Base-by-base conservation (phyloP, 1,284 basidiomycete species). In the Neotropicomus parvogracilis region DNA sequence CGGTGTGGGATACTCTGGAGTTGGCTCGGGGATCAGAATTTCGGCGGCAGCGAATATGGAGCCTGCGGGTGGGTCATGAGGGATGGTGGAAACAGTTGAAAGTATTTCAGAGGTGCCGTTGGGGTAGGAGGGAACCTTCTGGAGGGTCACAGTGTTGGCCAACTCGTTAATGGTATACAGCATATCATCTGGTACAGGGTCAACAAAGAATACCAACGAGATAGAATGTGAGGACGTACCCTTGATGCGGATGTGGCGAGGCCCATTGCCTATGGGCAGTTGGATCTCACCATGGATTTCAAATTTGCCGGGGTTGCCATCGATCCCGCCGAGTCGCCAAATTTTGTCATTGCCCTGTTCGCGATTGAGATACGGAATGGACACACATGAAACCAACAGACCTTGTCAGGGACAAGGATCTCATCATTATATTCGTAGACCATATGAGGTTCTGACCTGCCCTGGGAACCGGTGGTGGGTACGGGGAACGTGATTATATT, bases 181-280 rank as follows among this genome's bases (percentile, higher is more conserved):
- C n/a, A n/a, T n/a, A n/a, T n/a, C 64, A 36, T 79, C 83, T 84
- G 40, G 51, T 12, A 13, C 24, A 27, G 4, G 29, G 17, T 57
- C 20, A 50, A 29, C 19, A n/a, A 37, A 36, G 29, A n/a, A 19
- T 4, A n/a, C n/a, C 0, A 0, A 33, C 9, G 4, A 16, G n/a
- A 39, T 3, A 0, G 14, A 24, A 0, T 4, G 24, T 6, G n/a
- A n/a, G n/a, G n/a, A n/a, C n/a, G n/a, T 47, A 57, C 60, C 59
- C 48, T 39, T 54, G 34, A 55, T 50, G n/a, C 20, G 41, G 28
- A 56, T 55, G 42, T 45, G 48, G 33, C 48, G 38, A 20, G 86
- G 85, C 2, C 85, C 85, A 49, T 80, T 85, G 13, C 80, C 80
- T 13, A 63, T 58, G 1, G 82, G 81, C 49, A 85, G 82, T 44